Evolutionary conservation across 2,329 filamentous ascomycete species (phyloP), one percentile per base, ranked within the genome.

Genomic region (Sporothrix inflata): DNA sequence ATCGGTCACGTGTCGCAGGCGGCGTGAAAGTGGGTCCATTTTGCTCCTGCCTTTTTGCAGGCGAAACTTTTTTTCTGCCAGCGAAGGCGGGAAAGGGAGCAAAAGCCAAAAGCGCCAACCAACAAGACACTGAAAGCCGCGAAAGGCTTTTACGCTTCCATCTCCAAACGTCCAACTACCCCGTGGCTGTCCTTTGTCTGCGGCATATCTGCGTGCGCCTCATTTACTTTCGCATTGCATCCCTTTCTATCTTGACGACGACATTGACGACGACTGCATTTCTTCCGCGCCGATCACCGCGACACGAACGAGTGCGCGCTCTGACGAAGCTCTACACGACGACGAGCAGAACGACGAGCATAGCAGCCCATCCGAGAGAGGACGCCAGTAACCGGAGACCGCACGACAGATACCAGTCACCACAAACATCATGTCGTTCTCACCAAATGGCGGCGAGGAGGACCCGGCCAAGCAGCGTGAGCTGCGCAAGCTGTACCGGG

Each of bases 401-500:
- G 16, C n/a, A 45, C 60, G 21, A 24, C 21, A 42, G 12, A 30
- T 49, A 4, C 19, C 16, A n/a, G 8, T 24, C 40, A 6, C 8
- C 16, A 49, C 51, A 69, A 49, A 19, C 49, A 68, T 27, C 9
- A 73, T 73, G 72, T 73, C 72, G 30, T 73, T 71, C 49, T 51
- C 72, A 38, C 53, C 65, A 30, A 55, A 34, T 57, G 66, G 55
- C 21, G 57, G 63, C 60, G 74, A 75, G n/a, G 74, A 74, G 53
- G 74, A 73, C 57, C 80, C 81, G 74, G 79, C 83, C 75, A 85
- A 85, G 80, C 81, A 84, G 76, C 86, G 86, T 80, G 83, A 85
- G 81, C 81, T 86, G 66, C 84, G 87, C 78, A 90, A 92, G 80
- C 89, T 98, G 77, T 99, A 96, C 95, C 92, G 95, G 82, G 94